A percentile compares a stretch with the other conserved stretches of the same genome.
phyloP scores from a whole-genome alignment of 2,329 filamentous ascomycete genomes.

The Tolypocladium tundrense region DNA sequence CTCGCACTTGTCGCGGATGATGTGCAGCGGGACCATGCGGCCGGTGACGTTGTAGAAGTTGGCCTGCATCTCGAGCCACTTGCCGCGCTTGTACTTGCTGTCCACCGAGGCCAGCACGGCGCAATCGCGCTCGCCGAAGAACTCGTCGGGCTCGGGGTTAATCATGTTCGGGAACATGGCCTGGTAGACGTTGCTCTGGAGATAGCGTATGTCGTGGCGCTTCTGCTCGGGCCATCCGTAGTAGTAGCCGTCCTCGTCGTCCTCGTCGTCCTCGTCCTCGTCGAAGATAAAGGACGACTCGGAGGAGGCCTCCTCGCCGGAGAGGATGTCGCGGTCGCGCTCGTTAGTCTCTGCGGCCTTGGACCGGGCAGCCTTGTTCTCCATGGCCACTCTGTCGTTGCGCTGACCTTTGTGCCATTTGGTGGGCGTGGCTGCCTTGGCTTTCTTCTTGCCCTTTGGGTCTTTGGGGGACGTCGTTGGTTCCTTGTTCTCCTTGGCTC shows the following conservation, averaged over 20 bases:
- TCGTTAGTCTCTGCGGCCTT: constrained; percentile 5
- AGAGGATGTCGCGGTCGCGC: constrained; percentile 6
- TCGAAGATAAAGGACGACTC: constrained; percentile 12
- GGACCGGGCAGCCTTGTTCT: constrained; percentile 10
- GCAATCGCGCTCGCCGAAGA: constrained; percentile 20
- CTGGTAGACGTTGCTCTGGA: constrained; percentile 18
- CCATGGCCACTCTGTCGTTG: constrained; percentile 9
- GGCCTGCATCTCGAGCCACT: constrained; percentile 33
- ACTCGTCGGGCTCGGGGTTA: constrained; percentile 10
- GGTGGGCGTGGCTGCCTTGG: neutral
- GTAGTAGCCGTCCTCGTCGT: neutral
- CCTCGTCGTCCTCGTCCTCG: constrained; percentile 3
- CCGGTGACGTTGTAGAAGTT: constrained; percentile 33
- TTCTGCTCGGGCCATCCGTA: constrained; percentile 8
- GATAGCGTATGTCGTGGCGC: constrained; percentile 17
- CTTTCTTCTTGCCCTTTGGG: constrained; percentile 4
- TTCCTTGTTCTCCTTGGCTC: neutral
- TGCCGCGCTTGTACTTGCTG: constrained; percentile 18
- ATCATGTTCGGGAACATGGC: constrained; percentile 18
- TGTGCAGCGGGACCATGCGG: constrained; percentile 25
- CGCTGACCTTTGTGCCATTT: constrained; percentile 10
- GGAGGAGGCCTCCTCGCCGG: constrained; percentile 17
- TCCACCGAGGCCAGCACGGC: constrained; percentile 24
- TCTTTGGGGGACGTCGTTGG: neutral
- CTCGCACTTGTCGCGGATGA: constrained; percentile 25